Conservation (phyloP, 148 eudicot species). For the Heliosperma pusillum region DNA sequence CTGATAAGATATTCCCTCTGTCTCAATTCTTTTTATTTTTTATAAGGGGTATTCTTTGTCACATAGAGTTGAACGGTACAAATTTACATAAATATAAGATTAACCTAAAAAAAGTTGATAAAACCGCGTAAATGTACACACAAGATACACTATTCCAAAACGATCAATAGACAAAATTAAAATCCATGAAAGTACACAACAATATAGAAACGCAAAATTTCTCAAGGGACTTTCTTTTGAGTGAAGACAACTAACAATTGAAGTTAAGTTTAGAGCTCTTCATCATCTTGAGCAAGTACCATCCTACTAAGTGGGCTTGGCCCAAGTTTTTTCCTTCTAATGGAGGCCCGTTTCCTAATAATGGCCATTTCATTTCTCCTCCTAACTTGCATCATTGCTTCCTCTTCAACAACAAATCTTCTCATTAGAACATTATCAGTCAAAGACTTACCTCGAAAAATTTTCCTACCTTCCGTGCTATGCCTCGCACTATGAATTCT, state of each 20-base stretch:
- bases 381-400: conserved; percentile 78
- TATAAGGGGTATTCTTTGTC: too few species aligned
- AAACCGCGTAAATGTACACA: too few species aligned
- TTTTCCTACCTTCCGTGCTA: conserved; percentile 58
- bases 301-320: conserved; percentile 84
- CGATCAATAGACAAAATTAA: background rate
- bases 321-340: conserved; percentile 73
- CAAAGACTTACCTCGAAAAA: conserved; percentile 83
- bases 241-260: background rate
- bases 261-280: background rate
- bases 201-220: background rate
- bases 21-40: too few species aligned
- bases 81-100: too few species aligned
- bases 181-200: background rate
- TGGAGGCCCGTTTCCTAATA: conserved; percentile 56
- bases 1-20: too few species aligned
- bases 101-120: too few species aligned
- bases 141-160: too few species aligned
- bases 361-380: conserved; percentile 76
- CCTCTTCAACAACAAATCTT: conserved; percentile 87
- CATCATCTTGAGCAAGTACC: conserved; percentile 57
- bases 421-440: conserved; percentile 86
- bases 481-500: conserved; percentile 49
- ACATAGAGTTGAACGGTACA: too few species aligned
- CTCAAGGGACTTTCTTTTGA: too few species aligned